A percentile compares a stretch with the other conserved stretches of the same genome.
These are phyloP conservation scores for Carex sylvatica DNA, from an alignment of 202 grass and related monocot species.

Conservation along the genomic window DNA sequence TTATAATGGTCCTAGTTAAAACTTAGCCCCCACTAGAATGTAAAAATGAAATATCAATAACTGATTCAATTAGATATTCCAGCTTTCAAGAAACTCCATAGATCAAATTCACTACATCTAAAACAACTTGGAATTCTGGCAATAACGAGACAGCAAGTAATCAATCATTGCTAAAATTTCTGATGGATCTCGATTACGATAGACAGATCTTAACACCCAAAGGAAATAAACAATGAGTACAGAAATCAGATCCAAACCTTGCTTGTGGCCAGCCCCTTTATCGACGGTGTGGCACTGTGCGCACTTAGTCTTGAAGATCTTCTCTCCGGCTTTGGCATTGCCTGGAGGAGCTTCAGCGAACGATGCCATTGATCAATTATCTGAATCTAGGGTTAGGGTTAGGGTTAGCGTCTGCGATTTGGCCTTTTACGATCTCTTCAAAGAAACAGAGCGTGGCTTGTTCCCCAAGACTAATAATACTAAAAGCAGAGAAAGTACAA, in stretches of 20 bases:
- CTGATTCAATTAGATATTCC: background rate
- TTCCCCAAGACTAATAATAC: conserved; percentile 2
- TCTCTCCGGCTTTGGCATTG: conserved; percentile 47
- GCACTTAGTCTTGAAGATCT: conserved; percentile 64
- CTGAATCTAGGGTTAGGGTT: conserved; percentile 23
- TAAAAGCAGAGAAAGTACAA: background rate
- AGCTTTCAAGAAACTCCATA: background rate
- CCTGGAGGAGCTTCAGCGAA: conserved; percentile 54
- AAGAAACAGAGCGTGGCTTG: conserved; percentile 5
- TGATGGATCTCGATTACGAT: background rate
- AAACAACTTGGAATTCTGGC: background rate
- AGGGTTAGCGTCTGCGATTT: background rate
- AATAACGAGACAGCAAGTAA: background rate
- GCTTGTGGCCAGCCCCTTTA: conserved; percentile 53
- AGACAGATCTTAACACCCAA: background rate
- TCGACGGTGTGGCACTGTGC: conserved; percentile 58
- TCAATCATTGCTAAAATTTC: background rate
- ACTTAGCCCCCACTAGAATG: background rate
- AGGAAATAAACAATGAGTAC: background rate
- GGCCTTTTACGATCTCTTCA: background rate
- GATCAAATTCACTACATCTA: background rate
- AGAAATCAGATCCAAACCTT: conserved; percentile 31
- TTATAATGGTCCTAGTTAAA: background rate
- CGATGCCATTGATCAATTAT: conserved; percentile 38
- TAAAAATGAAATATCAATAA: background rate